A percentile compares a stretch with the other conserved stretches of the same genome.
Evolutionary conservation across 805 yeast genomes (phyloP).

Genomic region (Saccharomycopsis fibuligera): DNA sequence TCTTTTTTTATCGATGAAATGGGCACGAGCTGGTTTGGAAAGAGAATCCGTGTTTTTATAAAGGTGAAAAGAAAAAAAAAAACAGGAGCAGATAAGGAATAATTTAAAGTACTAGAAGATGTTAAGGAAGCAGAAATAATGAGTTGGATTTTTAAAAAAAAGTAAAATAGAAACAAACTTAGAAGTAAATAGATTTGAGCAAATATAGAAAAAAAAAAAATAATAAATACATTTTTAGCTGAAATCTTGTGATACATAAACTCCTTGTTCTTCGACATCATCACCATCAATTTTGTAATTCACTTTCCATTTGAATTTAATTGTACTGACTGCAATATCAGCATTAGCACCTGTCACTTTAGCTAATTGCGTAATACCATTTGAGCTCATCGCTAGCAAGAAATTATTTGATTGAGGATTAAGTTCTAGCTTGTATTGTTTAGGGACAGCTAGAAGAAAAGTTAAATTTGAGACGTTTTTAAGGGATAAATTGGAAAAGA

Average conservation of each 20-base stretch:
- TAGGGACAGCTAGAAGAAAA: conserved; percentile 68
- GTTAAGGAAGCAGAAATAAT: too few species aligned
- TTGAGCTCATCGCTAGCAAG: conserved; percentile 40
- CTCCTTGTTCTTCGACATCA: conserved; percentile 52
- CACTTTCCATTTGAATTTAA: conserved; percentile 74
- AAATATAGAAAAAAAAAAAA: too few species aligned
- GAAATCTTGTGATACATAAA: too few species aligned
- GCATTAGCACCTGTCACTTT: conserved; percentile 32
- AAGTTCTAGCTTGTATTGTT: conserved; percentile 48
- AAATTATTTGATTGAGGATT: conserved; percentile 54
- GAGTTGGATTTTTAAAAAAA: background rate
- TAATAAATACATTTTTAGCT: too few species aligned
- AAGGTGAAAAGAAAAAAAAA: too few species aligned
- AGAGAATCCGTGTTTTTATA: too few species aligned
- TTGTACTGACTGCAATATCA: conserved; percentile 31
- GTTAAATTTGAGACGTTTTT: conserved; percentile 40
- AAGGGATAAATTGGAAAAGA: conserved; percentile 44
- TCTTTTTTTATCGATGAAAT: too few species aligned
- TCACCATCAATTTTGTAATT: conserved; percentile 46
- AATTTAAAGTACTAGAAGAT: background rate
- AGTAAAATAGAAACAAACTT: too few species aligned
- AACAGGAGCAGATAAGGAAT: background rate
- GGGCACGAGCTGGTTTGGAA: too few species aligned
- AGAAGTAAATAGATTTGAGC: too few species aligned
- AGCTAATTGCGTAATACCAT: conserved; percentile 47